Base-by-base conservation (phyloP, 192 early-diverging fungal species). In the Coemansia asiatica region DNA sequence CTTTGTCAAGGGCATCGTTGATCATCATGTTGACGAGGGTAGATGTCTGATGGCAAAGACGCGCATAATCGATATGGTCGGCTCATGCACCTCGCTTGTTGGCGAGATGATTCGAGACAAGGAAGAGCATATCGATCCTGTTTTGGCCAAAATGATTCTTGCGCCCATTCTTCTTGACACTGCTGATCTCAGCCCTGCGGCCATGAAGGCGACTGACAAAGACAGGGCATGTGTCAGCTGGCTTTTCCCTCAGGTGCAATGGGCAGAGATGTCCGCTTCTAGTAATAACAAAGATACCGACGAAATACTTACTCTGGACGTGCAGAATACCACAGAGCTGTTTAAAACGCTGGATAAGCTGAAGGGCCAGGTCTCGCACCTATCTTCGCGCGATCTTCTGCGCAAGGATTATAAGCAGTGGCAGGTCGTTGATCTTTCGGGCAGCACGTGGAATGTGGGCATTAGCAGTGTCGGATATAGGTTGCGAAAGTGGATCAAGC, bases 341-440 rank as follows among this genome's bases (percentile, higher is more conserved):
- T 80, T 71, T 46, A 29, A 15, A n/a, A 53, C 62, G n/a, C 63
- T 74, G 40, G 69, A 68, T 28, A 65, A 62, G 61, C 74, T 75
- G 31, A 79, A 74, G 29, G 74, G 74, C 44, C 38, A 57, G 35
- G 70, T 79, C 6, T 65, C 67, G 21, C 76, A 79, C 21, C 48
- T 79, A 0, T 63, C 76, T 12, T 31, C 76, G 1, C 19, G 27
- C 7, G 82, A 79, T 19, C 60, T 83, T 15, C 21, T 83, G 59
- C 76, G 82, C 55, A 83, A 83, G 59, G 82, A 83, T 65, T 83
- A 83, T 53, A 83, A 83, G 64, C 76, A 76, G 25, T 83, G 82
- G 82, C 47, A 61, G 4, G 61, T 83, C 9, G 12, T 35, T 18
- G 70, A 64, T 23, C 31, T 9, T 4, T 40, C 12, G 0, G 71